Base-by-base conservation (phyloP, 1,284 basidiomycete genomes). In the Fistulinella staudtii region DNA sequence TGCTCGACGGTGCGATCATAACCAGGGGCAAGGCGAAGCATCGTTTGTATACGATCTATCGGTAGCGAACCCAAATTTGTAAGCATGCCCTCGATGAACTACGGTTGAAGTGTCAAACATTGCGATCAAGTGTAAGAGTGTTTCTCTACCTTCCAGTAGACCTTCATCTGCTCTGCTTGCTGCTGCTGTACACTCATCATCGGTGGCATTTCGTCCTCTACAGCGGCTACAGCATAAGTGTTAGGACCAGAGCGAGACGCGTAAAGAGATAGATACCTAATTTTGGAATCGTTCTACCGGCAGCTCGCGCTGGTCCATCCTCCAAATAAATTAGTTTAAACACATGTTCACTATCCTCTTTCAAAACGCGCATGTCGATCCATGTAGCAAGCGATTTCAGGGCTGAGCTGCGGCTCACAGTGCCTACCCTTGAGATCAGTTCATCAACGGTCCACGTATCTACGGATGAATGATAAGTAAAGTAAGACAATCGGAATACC, bases 21-120 rank as follows among this genome's bases (percentile, higher is more conserved):
- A 3, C 79, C 80, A 10, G 84, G 85, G 10, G 85, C 86, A 58
- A 89, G 79, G 58, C 78, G 83, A 44, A 94, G 72, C 81, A 91
- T 90, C 2, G 76, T 74, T 56, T 94, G 90, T 55, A 94, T 89
- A 11, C 85, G 76, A 46, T 87, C 82, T 29, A 88, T 56, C 3
- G 82, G 75, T 20, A 92, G 71, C 1, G 79, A 65, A 7, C 86
- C 86, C 34, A 94, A 70, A 59, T 91, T 93, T 43, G 79, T 88
- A 45, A 93, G 79, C 82, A 91, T 89, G 25, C 88, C 88, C 64
- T 88, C 81, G 49, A 89, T 82, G 63, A 84, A 89, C 83, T 86
- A 49, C n/a, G 35, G 36, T 13, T 22, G 3, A 35, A 23, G 33
- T 34, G 39, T 54, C 41, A 57, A 43, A 41, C 13, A 28, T 29